A percentile compares a stretch with the other conserved stretches of the same genome.
These are phyloP conservation scores for Cryphonectria nitschkei DNA, from an alignment of 2,329 filamentous ascomycete species.

Conservation along the genomic window DNA sequence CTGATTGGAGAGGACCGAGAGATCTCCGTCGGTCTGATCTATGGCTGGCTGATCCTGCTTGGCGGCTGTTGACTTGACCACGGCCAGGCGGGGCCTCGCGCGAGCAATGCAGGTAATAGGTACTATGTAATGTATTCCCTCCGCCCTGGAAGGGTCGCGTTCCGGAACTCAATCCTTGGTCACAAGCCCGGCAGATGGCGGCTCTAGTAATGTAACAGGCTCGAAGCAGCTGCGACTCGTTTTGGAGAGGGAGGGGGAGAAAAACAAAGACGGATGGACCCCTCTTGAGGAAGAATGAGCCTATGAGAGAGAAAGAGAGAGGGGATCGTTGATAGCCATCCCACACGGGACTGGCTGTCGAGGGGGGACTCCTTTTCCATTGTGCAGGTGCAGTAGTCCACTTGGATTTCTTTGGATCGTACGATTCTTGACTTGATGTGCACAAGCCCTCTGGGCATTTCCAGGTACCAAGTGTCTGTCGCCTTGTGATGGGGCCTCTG, in stretches of 20 bases:
- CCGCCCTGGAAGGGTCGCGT: slow-evolving; percentile 18
- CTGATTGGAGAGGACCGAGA: background rate
- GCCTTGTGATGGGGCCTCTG: slow-evolving; percentile 3
- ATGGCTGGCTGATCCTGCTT: slow-evolving; percentile 8
- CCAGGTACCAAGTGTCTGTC: slow-evolving; percentile 2
- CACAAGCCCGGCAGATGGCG: slow-evolving; percentile 24
- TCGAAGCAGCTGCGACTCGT: slow-evolving; percentile 24
- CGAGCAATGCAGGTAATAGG: slow-evolving; percentile 21
- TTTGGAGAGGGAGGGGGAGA: background rate
- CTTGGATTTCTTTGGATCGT: background rate
- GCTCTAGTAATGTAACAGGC: slow-evolving; percentile 25
- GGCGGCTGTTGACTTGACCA: background rate
- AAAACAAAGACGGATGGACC: background rate
- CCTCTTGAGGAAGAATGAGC: background rate
- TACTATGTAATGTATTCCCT: slow-evolving; percentile 11
- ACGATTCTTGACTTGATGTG: background rate
- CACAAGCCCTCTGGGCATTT: slow-evolving; percentile 2
- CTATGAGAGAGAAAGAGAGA: background rate
- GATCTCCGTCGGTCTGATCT: slow-evolving; percentile 7
- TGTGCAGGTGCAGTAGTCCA: slow-evolving; percentile 9
- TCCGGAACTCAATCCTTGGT: slow-evolving; percentile 21
- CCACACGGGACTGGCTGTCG: background rate
- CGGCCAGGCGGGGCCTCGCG: slow-evolving; percentile 13
- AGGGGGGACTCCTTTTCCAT: background rate
- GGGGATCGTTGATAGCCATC: background rate